These are phyloP conservation scores for Paramecium tetraurelia DNA, from an alignment of 73 alveolate genomes.

Conservation along the genomic window DNA sequence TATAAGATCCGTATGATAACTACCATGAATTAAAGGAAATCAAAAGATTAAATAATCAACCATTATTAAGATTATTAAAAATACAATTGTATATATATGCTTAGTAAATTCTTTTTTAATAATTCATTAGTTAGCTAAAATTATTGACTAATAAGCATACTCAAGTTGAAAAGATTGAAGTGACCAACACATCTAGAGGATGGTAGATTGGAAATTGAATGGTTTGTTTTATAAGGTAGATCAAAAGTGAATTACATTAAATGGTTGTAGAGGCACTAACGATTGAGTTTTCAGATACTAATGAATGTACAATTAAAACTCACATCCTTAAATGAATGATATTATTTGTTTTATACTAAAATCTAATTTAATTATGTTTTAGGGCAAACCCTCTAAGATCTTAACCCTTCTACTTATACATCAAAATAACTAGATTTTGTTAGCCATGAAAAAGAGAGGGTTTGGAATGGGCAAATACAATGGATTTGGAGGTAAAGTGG, in stretches of 20 bases:
- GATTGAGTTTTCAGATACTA: background rate
- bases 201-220: background rate
- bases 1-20: too few relatives aligned
- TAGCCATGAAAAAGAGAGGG: conserved; percentile 59
- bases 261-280: background rate
- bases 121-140: background rate
- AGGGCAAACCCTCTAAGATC: background rate
- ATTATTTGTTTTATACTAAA: background rate
- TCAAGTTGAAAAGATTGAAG: background rate
- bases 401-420: conserved; percentile 28
- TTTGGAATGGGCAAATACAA: conserved; percentile 46
- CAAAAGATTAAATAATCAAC: too few relatives aligned
- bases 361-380: background rate
- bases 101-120: background rate
- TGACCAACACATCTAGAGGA: background rate
- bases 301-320: background rate
- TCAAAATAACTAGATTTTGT: conserved; percentile 11
- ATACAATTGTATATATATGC: background rate
- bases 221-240: background rate
- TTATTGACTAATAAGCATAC: background rate
- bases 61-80: too few relatives aligned
- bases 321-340: background rate
- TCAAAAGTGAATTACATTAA: background rate
- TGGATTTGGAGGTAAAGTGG: conserved; percentile 63
- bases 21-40: too few relatives aligned